Percentiles rank a stretch among this genome's conserved stretches.
phyloP scores from a whole-genome alignment of 208 protist species.

The Wallacemonas sp. region DNA sequence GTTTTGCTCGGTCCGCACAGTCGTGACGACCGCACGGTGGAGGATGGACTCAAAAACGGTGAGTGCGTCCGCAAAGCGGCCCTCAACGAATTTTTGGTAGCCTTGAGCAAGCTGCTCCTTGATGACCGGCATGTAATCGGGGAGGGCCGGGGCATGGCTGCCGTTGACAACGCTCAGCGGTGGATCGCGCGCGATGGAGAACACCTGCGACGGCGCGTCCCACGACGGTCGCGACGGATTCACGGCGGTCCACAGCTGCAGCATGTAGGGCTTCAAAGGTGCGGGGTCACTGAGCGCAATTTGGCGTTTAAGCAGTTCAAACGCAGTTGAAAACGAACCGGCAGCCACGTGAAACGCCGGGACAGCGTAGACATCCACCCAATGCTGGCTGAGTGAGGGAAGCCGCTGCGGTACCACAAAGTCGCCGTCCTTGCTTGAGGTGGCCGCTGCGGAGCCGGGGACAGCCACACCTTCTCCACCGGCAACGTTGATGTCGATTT shows the following conservation, averaged over 20 bases:
- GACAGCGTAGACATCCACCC: slow-evolving; percentile 82
- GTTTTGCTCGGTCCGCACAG: slow-evolving; percentile 68
- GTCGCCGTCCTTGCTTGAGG: neutral
- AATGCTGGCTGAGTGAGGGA: slow-evolving; percentile 58
- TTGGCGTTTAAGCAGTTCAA: slow-evolving; percentile 89
- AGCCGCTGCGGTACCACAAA: slow-evolving; percentile 63
- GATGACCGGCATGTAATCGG: slow-evolving; percentile 70
- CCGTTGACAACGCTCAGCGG: slow-evolving; percentile 39
- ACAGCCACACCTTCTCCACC: no score
- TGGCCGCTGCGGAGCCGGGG: slow-evolving; percentile 11
- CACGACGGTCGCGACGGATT: slow-evolving; percentile 53
- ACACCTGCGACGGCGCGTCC: slow-evolving; percentile 38
- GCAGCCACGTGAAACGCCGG: slow-evolving; percentile 95
- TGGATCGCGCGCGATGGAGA: slow-evolving; percentile 38
- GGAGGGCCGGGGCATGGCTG: slow-evolving; percentile 40
- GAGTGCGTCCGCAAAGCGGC: slow-evolving; percentile 91
- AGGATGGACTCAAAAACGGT: slow-evolving; percentile 85
- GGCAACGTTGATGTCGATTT: slow-evolving; percentile 56
- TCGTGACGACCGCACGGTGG: slow-evolving; percentile 70
- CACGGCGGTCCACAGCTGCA: slow-evolving; percentile 80
- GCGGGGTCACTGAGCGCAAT: slow-evolving; percentile 90
- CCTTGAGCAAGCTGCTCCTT: slow-evolving; percentile 63
- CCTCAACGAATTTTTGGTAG: slow-evolving; percentile 87
- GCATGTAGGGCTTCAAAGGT: slow-evolving; percentile 89
- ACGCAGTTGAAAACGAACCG: slow-evolving; percentile 93